Evolutionary conservation across 306 rosid species (phyloP).

Genomic region (Canavalia gladiata): DNA sequence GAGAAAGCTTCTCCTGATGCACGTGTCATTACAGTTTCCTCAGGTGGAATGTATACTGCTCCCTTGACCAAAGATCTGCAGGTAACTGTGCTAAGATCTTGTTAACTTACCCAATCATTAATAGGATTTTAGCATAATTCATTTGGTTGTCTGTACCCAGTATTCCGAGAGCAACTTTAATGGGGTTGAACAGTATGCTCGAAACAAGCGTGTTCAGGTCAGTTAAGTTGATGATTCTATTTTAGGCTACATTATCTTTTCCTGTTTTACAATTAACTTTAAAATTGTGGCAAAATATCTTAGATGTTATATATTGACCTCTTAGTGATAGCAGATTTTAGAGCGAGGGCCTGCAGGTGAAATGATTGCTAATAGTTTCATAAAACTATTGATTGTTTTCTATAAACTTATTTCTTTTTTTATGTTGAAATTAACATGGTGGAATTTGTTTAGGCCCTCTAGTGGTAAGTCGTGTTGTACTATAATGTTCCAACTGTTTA

Average conservation of each 20-base stretch:
- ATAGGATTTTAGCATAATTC: slow-evolving; percentile 15
- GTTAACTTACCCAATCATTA: not conserved
- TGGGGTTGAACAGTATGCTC: slow-evolving; percentile 81
- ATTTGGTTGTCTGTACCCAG: slow-evolving; percentile 57
- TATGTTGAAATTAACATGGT: not conserved
- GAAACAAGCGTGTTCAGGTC: slow-evolving; percentile 94
- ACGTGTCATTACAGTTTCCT: slow-evolving; percentile 88
- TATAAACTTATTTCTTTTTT: not conserved
- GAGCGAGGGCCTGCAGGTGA: not conserved
- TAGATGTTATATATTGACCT: not conserved
- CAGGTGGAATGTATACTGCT: slow-evolving; percentile 93
- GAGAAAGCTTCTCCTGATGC: slow-evolving; percentile 97
- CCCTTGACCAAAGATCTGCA: slow-evolving; percentile 85
- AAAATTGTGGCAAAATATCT: not conserved
- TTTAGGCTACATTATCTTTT: not conserved
- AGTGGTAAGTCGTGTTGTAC: not conserved
- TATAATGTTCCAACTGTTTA: not conserved
- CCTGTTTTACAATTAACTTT: slow-evolving; percentile 8
- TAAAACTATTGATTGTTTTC: slow-evolving; percentile 3
- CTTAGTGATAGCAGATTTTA: not conserved
- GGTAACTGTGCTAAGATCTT: slow-evolving; percentile 54
- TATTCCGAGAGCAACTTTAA: slow-evolving; percentile 65
- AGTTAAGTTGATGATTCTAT: slow-evolving; percentile 43
- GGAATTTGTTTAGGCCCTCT: not conserved
- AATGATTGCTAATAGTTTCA: not conserved